Conservation (phyloP, 495 filamentous ascomycete genomes). For the Annulohypoxylon nitens region DNA sequence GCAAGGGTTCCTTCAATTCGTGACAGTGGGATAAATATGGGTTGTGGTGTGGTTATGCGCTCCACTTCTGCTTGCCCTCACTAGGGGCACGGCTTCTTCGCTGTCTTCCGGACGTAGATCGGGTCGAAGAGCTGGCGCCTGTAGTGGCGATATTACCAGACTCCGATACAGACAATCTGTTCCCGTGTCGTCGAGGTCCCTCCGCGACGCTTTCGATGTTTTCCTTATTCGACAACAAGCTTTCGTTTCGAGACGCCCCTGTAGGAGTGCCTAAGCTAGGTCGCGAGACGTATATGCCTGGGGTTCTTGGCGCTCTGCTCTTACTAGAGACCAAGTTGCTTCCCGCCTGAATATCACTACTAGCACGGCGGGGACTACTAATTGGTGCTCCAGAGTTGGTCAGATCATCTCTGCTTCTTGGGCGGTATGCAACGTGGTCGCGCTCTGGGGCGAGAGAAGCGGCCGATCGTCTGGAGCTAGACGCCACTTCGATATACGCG, state of each 20-base stretch:
- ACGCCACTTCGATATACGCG: slow-evolving; percentile 61
- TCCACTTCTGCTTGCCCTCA: slow-evolving; percentile 47
- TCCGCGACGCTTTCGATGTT: slow-evolving; percentile 33
- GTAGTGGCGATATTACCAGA: neutral
- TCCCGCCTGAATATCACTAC: slow-evolving; percentile 48
- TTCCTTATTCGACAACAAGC: slow-evolving; percentile 50
- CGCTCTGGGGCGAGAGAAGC: slow-evolving; percentile 57
- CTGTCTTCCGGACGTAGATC: slow-evolving; percentile 32
- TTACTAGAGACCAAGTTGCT: slow-evolving; percentile 39
- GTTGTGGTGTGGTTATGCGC: slow-evolving; percentile 36
- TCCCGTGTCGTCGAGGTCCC: slow-evolving; percentile 31
- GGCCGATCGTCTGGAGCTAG: slow-evolving; percentile 59
- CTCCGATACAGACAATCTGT: slow-evolving; percentile 24
- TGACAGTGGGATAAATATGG: slow-evolving; percentile 6
- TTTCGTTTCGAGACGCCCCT: slow-evolving; percentile 49
- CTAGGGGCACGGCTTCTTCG: slow-evolving; percentile 47
- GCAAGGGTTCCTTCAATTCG: neutral
- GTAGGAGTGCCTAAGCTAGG: slow-evolving; percentile 48
- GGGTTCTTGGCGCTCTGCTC: slow-evolving; percentile 56
- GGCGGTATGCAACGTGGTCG: slow-evolving; percentile 57
- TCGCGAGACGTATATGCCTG: slow-evolving; percentile 51
- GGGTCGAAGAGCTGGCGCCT: slow-evolving; percentile 11
- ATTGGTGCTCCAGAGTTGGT: slow-evolving; percentile 44
- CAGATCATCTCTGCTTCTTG: slow-evolving; percentile 61
- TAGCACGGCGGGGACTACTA: slow-evolving; percentile 58